These are phyloP conservation scores for Ramaria sp. DNA, from an alignment of 768 basidiomycete species.

Conservation along the genomic window DNA sequence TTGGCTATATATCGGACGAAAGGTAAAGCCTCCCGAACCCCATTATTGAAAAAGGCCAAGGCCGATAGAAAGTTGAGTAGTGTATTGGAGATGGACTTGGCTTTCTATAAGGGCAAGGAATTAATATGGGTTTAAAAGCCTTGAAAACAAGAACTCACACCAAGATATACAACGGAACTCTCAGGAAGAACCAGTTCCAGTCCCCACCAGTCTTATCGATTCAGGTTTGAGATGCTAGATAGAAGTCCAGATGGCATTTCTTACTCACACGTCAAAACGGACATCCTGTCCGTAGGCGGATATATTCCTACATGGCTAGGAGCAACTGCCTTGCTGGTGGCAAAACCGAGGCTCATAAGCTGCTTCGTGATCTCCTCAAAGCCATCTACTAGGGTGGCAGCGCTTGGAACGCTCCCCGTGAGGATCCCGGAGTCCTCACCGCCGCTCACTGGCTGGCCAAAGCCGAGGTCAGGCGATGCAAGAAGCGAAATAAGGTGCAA, in stretches of 20 bases:
- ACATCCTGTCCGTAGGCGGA: conserved; percentile 70
- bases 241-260: neutral
- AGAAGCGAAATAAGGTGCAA: conserved; percentile 55
- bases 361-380: conserved; percentile 64
- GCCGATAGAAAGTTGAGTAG: conserved; percentile 71
- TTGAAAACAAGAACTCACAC: conserved; percentile 27
- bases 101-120: conserved; percentile 28
- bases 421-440: conserved; percentile 56
- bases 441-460: conserved; percentile 47
- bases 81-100: conserved; percentile 47
- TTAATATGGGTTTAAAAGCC: neutral
- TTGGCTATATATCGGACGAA: conserved; percentile 77
- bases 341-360: conserved; percentile 68
- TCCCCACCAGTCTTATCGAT: conserved; percentile 77
- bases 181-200: conserved; percentile 69
- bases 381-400: conserved; percentile 60
- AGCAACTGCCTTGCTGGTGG: conserved; percentile 51
- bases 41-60: conserved; percentile 55
- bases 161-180: conserved; percentile 51
- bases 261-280: conserved; percentile 64
- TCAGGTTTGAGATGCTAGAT: conserved; percentile 1
- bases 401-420: conserved; percentile 66
- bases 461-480: conserved; percentile 49
- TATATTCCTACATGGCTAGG: conserved; percentile 60
- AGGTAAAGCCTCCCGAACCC: conserved; percentile 73